Conservation (phyloP, 2,329 filamentous ascomycete genomes). For the Diaporthe vexans region DNA sequence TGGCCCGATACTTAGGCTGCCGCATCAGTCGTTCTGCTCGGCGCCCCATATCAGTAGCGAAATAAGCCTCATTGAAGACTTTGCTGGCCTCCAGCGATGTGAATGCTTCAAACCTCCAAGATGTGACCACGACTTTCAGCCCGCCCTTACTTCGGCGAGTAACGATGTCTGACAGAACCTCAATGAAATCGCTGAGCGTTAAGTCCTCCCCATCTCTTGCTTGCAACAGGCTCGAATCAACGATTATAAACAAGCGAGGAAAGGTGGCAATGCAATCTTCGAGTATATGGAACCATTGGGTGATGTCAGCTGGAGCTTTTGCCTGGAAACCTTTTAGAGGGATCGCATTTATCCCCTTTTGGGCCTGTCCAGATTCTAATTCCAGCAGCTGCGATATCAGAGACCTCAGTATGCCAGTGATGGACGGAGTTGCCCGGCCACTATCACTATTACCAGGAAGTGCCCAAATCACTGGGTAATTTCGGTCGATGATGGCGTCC, state of each 20-base stretch:
- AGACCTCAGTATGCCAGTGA: background rate
- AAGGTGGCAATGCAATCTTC: background rate
- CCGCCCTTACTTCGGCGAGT: background rate
- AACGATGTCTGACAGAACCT: background rate
- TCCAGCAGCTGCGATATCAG: background rate
- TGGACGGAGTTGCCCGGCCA: background rate
- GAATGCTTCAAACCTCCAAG: background rate
- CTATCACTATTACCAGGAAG: background rate
- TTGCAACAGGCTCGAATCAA: background rate
- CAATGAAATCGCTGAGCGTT: background rate
- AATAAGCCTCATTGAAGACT: background rate
- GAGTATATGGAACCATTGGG: background rate
- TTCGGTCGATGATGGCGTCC: background rate
- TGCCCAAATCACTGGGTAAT: slow-evolving; percentile 1
- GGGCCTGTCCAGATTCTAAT: background rate
- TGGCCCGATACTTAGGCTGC: background rate
- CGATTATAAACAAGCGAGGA: background rate
- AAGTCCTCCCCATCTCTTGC: background rate
- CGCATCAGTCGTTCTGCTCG: background rate
- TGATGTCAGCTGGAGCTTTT: background rate
- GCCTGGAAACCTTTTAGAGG: background rate
- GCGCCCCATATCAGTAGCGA: background rate
- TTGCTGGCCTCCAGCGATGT: background rate
- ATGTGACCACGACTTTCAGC: background rate
- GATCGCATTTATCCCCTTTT: background rate